A percentile compares a stretch with the other conserved stretches of the same genome.
Evolutionary conservation across 805 yeast species (phyloP).

Genomic region (Saturnispora galanensis): DNA sequence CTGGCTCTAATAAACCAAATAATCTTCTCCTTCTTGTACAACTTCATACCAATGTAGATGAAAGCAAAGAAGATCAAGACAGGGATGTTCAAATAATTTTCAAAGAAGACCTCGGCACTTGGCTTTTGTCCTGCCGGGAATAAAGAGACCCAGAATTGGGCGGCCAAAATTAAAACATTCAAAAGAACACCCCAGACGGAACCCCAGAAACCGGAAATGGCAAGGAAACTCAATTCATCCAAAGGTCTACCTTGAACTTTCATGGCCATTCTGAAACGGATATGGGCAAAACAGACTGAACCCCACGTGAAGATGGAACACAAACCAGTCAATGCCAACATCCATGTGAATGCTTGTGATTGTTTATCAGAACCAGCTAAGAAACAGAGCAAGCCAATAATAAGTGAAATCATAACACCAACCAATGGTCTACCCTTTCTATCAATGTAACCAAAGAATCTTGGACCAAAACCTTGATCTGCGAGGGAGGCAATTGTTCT

Average conservation of each 20-base stretch:
- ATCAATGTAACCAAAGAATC: slow-evolving; percentile 57
- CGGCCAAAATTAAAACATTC: slow-evolving; percentile 51
- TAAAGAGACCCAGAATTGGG: slow-evolving; percentile 77
- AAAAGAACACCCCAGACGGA: slow-evolving; percentile 52
- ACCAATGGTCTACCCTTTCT: slow-evolving; percentile 69
- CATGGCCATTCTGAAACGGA: slow-evolving; percentile 64
- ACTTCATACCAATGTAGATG: slow-evolving; percentile 34
- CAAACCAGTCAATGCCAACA: slow-evolving; percentile 67
- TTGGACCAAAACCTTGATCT: slow-evolving; percentile 62
- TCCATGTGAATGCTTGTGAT: slow-evolving; percentile 59
- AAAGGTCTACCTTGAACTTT: slow-evolving; percentile 55
- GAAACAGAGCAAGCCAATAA: slow-evolving; percentile 50
- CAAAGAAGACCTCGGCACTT: slow-evolving; percentile 51
- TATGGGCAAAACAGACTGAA: slow-evolving; percentile 56
- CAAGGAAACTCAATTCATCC: slow-evolving; percentile 55
- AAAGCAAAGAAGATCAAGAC: slow-evolving; percentile 43
- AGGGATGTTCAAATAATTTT: slow-evolving; percentile 55
- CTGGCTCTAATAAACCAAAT: slow-evolving; percentile 32
- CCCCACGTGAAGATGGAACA: slow-evolving; percentile 79
- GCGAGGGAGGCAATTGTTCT: slow-evolving; percentile 61
- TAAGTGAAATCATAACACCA: slow-evolving; percentile 47
- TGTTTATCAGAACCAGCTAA: slow-evolving; percentile 51
- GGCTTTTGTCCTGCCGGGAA: slow-evolving; percentile 57
- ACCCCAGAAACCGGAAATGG: slow-evolving; percentile 63
- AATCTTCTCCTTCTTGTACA: slow-evolving; percentile 35